These are phyloP conservation scores for Brassica rapa DNA, from an alignment of 345 rosid species.

Conservation along the genomic window DNA sequence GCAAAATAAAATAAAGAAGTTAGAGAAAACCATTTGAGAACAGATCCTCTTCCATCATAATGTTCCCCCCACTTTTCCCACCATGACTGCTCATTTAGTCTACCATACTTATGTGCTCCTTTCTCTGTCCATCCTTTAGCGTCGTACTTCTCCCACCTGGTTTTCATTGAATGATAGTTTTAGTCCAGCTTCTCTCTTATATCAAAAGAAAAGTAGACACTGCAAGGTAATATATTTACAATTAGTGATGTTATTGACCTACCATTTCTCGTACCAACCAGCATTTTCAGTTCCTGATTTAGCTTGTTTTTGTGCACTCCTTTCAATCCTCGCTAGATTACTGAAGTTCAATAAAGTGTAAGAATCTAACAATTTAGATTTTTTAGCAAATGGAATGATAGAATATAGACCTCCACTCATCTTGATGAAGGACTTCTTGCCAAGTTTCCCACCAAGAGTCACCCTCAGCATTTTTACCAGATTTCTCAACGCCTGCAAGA, in stretches of 20 bases:
- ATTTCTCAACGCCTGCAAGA: constrained; percentile 88
- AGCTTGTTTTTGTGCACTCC: constrained; percentile 99
- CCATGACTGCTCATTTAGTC: constrained; percentile 97
- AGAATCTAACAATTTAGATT: constrained; percentile 12
- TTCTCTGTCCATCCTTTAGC: constrained; percentile 99
- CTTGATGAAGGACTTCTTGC: constrained; percentile 98
- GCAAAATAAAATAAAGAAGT: constrained; percentile 8
- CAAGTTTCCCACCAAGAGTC: constrained; percentile 99
- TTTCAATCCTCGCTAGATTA: constrained; percentile 93
- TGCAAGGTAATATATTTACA: neutral
- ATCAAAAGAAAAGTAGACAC: constrained; percentile 11
- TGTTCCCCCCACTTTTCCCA: constrained; percentile 99
- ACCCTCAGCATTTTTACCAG: constrained; percentile 93
- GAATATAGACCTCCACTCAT: constrained; percentile 89
- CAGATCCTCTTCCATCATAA: constrained; percentile 97
- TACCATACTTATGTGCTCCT: constrained; percentile 96
- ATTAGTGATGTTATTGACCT: constrained; percentile 36
- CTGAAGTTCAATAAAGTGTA: constrained; percentile 48
- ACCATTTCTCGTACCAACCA: constrained; percentile 99
- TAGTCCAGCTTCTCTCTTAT: constrained; percentile 12
- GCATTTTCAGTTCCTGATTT: constrained; percentile 93
- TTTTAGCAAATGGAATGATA: neutral
- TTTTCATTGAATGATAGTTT: constrained; percentile 23
- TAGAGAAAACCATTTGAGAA: constrained; percentile 80
- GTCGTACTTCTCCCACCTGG: constrained; percentile 99